These are phyloP conservation scores for Yamadazyma tumulicola DNA, from an alignment of 805 yeast species.

Conservation along the genomic window DNA sequence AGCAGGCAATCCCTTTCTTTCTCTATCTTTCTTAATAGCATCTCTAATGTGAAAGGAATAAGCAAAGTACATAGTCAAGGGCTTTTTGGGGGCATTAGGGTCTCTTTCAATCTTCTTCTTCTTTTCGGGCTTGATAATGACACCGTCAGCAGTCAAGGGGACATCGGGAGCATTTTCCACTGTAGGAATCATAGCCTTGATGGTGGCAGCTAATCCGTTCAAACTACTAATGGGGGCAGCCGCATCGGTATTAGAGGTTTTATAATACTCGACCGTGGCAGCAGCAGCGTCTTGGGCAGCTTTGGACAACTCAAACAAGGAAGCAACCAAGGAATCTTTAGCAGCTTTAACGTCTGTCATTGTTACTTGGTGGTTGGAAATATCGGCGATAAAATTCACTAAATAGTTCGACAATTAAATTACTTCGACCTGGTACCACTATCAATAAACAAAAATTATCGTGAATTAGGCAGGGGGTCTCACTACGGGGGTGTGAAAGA, in stretches of 20 bases:
- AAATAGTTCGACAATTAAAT: background rate
- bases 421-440: no score
- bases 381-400: background rate
- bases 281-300: constrained; percentile 84
- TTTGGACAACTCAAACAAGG: constrained; percentile 76
- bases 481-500: no score
- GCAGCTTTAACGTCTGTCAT: constrained; percentile 13
- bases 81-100: constrained; percentile 95
- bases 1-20: constrained; percentile 52
- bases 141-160: constrained; percentile 13
- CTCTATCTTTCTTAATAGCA: constrained; percentile 65
- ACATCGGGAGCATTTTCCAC: constrained; percentile 23
- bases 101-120: constrained; percentile 57
- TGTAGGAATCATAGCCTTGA: constrained; percentile 21
- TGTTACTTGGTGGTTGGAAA: background rate
- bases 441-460: no score
- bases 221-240: constrained; percentile 15
- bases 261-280: constrained; percentile 52
- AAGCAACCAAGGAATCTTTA: constrained; percentile 50
- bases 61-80: constrained; percentile 79
- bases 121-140: constrained; percentile 11
- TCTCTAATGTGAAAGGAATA: constrained; percentile 75
- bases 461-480: no score
- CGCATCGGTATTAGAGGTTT: constrained; percentile 6
- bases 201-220: constrained; percentile 31